These are phyloP conservation scores for Sextonia rubra DNA, from an alignment of 164 flowering plant species.

Conservation along the genomic window DNA sequence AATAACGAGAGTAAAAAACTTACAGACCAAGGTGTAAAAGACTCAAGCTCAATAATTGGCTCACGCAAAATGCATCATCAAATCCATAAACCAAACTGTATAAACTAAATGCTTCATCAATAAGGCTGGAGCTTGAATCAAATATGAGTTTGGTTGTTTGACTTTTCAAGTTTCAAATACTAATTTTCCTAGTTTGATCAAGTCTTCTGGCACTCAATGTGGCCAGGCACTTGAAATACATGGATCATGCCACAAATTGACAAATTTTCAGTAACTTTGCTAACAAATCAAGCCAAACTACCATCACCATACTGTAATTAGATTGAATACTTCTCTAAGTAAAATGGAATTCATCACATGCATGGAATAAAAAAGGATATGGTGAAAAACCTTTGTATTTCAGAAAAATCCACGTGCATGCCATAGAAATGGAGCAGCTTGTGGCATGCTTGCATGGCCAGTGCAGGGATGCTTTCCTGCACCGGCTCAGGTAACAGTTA, in stretches of 20 bases:
- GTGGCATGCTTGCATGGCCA: conserved; percentile 1
- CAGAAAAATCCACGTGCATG: neutral
- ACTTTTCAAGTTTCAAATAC: neutral
- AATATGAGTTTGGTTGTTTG: too few relatives aligned
- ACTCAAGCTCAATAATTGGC: too few relatives aligned
- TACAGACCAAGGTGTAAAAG: too few relatives aligned
- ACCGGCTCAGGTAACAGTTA: neutral
- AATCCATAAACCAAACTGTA: too few relatives aligned
- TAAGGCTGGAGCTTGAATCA: too few relatives aligned
- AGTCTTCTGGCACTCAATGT: neutral
- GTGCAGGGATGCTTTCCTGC: conserved; percentile 7
- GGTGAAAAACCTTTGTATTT: neutral
- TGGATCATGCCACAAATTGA: neutral
- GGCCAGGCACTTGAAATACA: too few relatives aligned
- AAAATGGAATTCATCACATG: neutral
- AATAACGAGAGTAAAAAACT: too few relatives aligned
- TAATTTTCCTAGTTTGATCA: neutral
- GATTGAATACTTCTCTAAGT: neutral
- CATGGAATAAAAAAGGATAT: neutral
- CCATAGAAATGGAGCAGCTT: neutral
- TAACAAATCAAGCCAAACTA: too few relatives aligned
- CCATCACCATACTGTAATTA: too few relatives aligned
- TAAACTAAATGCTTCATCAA: too few relatives aligned
- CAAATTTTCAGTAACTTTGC: neutral
- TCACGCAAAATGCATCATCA: too few relatives aligned